Base-by-base conservation (phyloP, 192 early-diverging fungal species). In the Backusella sp. region DNA sequence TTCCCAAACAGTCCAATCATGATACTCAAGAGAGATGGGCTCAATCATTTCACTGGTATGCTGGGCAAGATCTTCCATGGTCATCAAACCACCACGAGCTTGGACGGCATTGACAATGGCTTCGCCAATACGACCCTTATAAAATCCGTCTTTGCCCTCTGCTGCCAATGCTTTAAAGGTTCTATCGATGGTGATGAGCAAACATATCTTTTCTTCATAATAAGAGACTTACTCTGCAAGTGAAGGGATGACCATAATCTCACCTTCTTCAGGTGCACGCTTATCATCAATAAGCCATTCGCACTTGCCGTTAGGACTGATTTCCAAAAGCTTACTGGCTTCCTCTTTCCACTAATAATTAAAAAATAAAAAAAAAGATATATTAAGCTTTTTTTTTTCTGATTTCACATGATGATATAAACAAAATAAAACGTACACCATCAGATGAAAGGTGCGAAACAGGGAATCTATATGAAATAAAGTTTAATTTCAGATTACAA, bases 61-160 rank as follows among this genome's bases (percentile, higher is more conserved):
- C 2, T 66, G 28, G 15, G 68, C 77, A 56, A 96, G 80, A 71
- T 96, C 94, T 9, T 88, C 87, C 35, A 91, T 83, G 1, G 87
- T 84, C 88, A 96, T 79, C 1, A 91, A 72, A 11, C 94, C 89
- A 35, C 91, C 92, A 32, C 76, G 76, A 6, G 75, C 76, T 23
- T 76, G 66, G n/a, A 92, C 73, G 19, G 84, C 66, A 19, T 89
- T 71, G 6, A 94, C 86, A 53, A 96, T 92, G 0, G 88, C 84
- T 52, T 92, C 77, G n/a, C 90, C 94, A 17, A 93, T 84, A 21
- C 79, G 73, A 11, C 92, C 93, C 68, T 85, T 74, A 68, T 95
- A 94, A 78, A 94, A 94, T 19, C 90, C 92, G 8, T 76, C 68
- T 71, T 85, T 84, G 11, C 94, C 94, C 4, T 91, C 81, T 19